These are phyloP conservation scores for Fonsecaea pedrosoi DNA, from an alignment of 2,329 filamentous ascomycete species.

Conservation along the genomic window DNA sequence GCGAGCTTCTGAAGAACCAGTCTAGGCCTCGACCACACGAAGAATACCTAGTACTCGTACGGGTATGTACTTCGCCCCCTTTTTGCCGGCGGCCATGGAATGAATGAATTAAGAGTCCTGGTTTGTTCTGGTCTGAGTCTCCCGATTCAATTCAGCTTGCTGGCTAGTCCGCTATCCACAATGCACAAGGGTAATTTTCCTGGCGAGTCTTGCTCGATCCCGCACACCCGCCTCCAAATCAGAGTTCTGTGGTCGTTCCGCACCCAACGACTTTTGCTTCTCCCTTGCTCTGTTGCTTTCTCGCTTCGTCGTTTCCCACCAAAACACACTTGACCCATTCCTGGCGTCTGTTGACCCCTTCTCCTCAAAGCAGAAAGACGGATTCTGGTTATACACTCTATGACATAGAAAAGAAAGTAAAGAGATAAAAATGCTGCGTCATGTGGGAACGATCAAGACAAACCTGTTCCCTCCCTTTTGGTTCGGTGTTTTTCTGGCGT, in stretches of 20 bases:
- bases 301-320: background rate
- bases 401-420: conserved; percentile 18
- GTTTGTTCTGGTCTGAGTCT: conserved; percentile 12
- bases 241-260: conserved; percentile 8
- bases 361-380: conserved; percentile 9
- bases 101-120: background rate
- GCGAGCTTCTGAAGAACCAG: background rate
- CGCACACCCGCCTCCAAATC: conserved; percentile 24
- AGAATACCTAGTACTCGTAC: background rate
- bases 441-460: background rate
- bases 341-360: background rate
- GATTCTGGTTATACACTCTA: conserved; percentile 24
- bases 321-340: background rate
- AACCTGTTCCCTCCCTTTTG: conserved; percentile 7
- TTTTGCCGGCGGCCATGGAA: background rate
- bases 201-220: conserved; percentile 13
- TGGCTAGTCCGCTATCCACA: conserved; percentile 6
- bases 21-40: background rate
- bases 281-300: background rate
- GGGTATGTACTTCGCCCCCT: too few species aligned
- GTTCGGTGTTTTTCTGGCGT: conserved; percentile 6
- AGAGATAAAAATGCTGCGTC: conserved; percentile 17
- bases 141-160: conserved; percentile 16
- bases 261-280: conserved; percentile 13
- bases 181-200: background rate